Base-by-base conservation (phyloP, 2,329 filamentous ascomycete genomes). In the Sclerotinia trifoliorum region DNA sequence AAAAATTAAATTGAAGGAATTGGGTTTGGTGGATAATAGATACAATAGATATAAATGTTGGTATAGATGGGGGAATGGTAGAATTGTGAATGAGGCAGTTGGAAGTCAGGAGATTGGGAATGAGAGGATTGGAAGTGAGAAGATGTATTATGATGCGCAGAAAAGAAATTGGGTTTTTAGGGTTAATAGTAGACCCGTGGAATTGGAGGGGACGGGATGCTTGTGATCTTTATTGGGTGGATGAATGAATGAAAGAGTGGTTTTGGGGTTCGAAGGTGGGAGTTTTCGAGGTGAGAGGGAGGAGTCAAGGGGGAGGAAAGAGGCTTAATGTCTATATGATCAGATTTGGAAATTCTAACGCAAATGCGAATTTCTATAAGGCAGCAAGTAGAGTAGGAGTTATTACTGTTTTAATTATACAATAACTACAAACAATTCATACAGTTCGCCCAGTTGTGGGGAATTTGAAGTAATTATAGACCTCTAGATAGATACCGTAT, bases 171-270 rank as follows among this genome's bases (percentile, higher is more conserved):
- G 52, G 63, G 63, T 57, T 11, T n/a, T 17, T 10, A 57, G 52
- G 24, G 52, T 49, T 17, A 65, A 56, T 57, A 49, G 52, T 56
- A 6, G 7, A 17, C 63, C 42, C 17, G 52, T 49, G 51, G 52
- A 57, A 2, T 42, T 42, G 39, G 39, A 29, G 46, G 24, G n/a
- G 39, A 29, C 21, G n/a, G 21, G 35, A n/a, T 4, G 13, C 0
- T 10, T 13, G 1, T n/a, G 5, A 26, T 29, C 5, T 29, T 29
- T 3, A 29, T n/a, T 8, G 49, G 13, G 8, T 10, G 24, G 7
- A 6, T n/a, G 5, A 4, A 15, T 11, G 49, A 10, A n/a, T 24
- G 39, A 39, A 13, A 11, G 21, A 7, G 1, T 15, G 10, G 49
- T 2, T 49, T 21, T 4, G 7, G n/a, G 2, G 11, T 13, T 35